Conservation (phyloP, 768 basidiomycete species). For the Mycena olivaceomarginata region DNA sequence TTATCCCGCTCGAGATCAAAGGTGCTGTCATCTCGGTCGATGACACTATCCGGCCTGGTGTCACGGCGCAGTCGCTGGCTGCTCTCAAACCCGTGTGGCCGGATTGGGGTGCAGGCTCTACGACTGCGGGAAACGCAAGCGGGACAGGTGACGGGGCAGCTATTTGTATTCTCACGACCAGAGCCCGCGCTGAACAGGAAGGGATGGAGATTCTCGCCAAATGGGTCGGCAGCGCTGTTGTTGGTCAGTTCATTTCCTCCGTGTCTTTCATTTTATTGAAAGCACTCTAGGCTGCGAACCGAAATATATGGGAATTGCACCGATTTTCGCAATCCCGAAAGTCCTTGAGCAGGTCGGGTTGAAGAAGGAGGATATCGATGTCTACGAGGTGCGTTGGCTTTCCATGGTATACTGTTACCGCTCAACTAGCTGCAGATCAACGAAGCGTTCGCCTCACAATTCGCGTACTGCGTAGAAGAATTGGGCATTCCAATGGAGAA, state of each 20-base stretch:
- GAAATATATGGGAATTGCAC: slow-evolving; percentile 86
- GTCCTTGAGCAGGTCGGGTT: slow-evolving; percentile 77
- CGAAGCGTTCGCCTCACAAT: slow-evolving; percentile 95
- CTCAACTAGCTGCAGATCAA: slow-evolving; percentile 74
- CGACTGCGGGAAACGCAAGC: slow-evolving; percentile 91
- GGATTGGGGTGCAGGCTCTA: slow-evolving; percentile 81
- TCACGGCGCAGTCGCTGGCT: slow-evolving; percentile 85
- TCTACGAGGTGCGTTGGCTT: slow-evolving; percentile 77
- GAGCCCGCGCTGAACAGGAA: slow-evolving; percentile 83
- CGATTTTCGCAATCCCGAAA: slow-evolving; percentile 83
- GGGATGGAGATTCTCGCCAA: slow-evolving; percentile 90
- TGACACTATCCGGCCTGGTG: slow-evolving; percentile 92
- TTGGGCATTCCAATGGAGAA: slow-evolving; percentile 85
- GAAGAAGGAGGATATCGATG: slow-evolving; percentile 82
- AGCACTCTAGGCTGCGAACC: slow-evolving; percentile 79
- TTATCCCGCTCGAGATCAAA: slow-evolving; percentile 88
- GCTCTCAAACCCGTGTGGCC: slow-evolving; percentile 93
- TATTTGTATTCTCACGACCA: slow-evolving; percentile 87
- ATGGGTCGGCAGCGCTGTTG: slow-evolving; percentile 85
- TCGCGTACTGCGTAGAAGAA: slow-evolving; percentile 93
- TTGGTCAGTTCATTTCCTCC: slow-evolving; percentile 68
- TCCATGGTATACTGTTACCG: background rate
- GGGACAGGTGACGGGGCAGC: slow-evolving; percentile 96
- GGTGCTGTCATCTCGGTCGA: slow-evolving; percentile 83
- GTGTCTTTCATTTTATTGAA: slow-evolving; percentile 15